Conservation (phyloP, 108 stramenopile genomes). For the Skeletonema costatum region DNA sequence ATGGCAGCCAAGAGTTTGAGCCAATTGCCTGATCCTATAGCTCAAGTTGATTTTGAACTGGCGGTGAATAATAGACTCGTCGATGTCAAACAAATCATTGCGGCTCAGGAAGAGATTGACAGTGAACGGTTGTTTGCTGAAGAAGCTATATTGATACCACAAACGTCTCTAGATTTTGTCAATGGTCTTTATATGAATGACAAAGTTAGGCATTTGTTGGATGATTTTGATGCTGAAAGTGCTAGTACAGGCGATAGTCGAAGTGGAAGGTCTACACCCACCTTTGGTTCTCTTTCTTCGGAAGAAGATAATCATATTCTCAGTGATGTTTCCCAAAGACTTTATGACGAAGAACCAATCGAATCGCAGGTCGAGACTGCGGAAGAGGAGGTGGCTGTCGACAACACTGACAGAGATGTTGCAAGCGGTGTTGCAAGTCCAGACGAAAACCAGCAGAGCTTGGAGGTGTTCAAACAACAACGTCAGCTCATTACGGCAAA, state of each 20-base stretch:
- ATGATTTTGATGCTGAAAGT: slow-evolving; percentile 4
- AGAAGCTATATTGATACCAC: background rate
- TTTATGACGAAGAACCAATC: background rate
- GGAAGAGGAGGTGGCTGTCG: background rate
- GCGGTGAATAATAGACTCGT: background rate
- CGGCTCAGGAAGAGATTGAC: background rate
- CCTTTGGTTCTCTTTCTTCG: background rate
- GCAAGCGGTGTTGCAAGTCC: background rate
- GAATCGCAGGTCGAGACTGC: background rate
- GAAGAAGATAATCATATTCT: background rate
- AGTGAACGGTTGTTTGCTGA: background rate
- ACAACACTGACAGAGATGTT: background rate
- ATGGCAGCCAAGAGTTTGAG: background rate
- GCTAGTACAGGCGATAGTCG: background rate
- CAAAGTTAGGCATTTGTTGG: background rate
- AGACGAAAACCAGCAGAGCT: background rate
- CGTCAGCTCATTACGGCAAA: background rate
- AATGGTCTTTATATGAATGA: background rate
- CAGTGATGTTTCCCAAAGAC: background rate
- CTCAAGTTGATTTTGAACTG: background rate
- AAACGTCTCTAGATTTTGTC: background rate
- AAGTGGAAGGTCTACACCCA: background rate
- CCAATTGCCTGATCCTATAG: background rate
- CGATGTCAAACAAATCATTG: background rate
- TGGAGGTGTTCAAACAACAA: background rate